Evolutionary conservation across 2,329 filamentous ascomycete genomes (phyloP).

Genomic region (Dendryphion nanum): DNA sequence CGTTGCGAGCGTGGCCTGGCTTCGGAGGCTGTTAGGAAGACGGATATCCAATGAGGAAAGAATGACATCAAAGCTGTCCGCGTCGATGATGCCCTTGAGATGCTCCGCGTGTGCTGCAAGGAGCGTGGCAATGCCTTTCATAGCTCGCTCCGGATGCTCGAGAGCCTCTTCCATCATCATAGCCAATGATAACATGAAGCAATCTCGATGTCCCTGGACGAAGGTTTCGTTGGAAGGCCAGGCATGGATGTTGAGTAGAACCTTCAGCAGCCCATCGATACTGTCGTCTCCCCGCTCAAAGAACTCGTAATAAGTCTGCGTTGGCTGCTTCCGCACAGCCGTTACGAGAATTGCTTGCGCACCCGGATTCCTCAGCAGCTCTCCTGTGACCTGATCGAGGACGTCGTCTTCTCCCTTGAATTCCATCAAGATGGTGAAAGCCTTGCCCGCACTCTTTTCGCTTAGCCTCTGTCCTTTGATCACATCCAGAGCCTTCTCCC

Average conservation of each 20-base stretch:
- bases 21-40: conserved; percentile 68
- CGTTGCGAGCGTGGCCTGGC: conserved; percentile 77
- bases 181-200: conserved; percentile 76
- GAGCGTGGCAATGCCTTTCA: conserved; percentile 60
- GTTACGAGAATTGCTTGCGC: conserved; percentile 42
- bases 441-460: conserved; percentile 38
- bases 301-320: conserved; percentile 43
- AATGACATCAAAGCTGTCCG: conserved; percentile 78
- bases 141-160: conserved; percentile 62
- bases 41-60: conserved; percentile 85
- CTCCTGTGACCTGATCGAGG: conserved; percentile 41
- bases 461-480: conserved; percentile 31
- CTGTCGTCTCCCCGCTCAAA: conserved; percentile 47
- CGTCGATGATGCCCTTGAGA: conserved; percentile 64
- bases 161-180: conserved; percentile 88
- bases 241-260: conserved; percentile 41
- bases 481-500: conserved; percentile 37
- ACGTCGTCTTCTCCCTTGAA: conserved; percentile 42
- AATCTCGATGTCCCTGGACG: conserved; percentile 52
- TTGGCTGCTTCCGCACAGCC: conserved; percentile 38
- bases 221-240: conserved; percentile 46
- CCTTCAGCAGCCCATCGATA: conserved; percentile 43
- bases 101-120: conserved; percentile 55
- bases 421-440: conserved; percentile 43
- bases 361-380: conserved; percentile 33